Evolutionary conservation across 1,139 yeast species (phyloP), one percentile per base, ranked within the genome.

Genomic region (Yamadazyma mexicana): DNA sequence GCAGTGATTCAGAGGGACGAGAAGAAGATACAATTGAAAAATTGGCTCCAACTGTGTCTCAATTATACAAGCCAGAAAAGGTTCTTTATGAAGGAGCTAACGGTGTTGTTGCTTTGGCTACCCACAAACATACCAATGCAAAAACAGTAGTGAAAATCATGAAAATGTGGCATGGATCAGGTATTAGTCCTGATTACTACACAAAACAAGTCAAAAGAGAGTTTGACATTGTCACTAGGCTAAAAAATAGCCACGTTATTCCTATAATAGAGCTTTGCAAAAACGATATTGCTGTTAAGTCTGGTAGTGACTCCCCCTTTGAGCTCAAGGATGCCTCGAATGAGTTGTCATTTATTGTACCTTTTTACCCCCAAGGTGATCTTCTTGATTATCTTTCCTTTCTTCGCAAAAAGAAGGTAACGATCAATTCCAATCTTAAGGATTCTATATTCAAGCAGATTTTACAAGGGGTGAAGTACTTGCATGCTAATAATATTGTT

Each of bases 381-480:
- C 59, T 78, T 24, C 54, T 77, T 37, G 71, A 66, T 31, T 62
- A 64, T 40, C 47, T 76, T 16, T 61, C 74, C 9, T 51, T 50
- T 26, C 55, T 72, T 10, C 56, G 82, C 29, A 58, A 66, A 38
- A 50, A 57, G 31, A 60, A 64, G 32, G 55, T 62, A 16, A 54
- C 52, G 3, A 45, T 69, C 10, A 50, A 61, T 11, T 41, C 64
- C 15, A 62, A 66, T 42, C 44, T 70, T 35, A 72, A 70, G 40
- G 81, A 77, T 48, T 61, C 65, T 17, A 53, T 76, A 1, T 77
- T 77, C 54, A 66, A 69, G 50, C 79, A 76, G 46, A 62, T 76
- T 3, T 59, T 72, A 9, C 61, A 62, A 36, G 81, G 77, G 0
- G 74, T 77, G 6, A 58, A 64, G 31, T 73, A 56, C 46, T 54